phyloP scores from a whole-genome alignment of 345 rosid genomes.

The Excoecaria cochinchinensis region DNA sequence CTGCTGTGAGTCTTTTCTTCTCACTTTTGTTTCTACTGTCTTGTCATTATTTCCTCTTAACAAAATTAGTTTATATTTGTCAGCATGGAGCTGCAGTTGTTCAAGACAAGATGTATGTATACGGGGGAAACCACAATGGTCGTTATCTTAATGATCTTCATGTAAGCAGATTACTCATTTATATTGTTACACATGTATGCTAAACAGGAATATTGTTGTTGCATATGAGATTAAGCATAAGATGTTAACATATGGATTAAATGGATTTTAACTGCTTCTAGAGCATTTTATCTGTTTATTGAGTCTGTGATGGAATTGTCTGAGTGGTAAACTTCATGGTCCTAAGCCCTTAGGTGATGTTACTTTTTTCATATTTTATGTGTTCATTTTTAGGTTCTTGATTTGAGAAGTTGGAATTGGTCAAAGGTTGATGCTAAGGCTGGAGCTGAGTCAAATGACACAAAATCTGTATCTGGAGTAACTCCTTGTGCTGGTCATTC shows the following conservation, averaged over 20 bases:
- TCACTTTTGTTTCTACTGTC: constrained; percentile 2
- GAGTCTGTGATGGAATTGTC: background rate
- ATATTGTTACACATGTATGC: background rate
- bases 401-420: constrained; percentile 97
- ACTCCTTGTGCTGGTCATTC: constrained; percentile 97
- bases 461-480: constrained; percentile 43
- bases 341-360: background rate
- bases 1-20: constrained; percentile 17
- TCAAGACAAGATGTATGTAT: constrained; percentile 90
- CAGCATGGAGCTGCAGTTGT: constrained; percentile 95
- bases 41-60: constrained; percentile 22
- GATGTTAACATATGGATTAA: background rate
- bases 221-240: background rate
- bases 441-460: constrained; percentile 54
- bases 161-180: constrained; percentile 46
- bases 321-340: background rate
- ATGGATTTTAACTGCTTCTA: background rate
- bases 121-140: constrained; percentile 98
- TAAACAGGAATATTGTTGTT: background rate
- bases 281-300: background rate
- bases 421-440: constrained; percentile 75
- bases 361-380: background rate
- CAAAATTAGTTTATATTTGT: constrained; percentile 25
- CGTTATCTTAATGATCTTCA: constrained; percentile 94
- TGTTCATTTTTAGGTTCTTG: constrained; percentile 56